phyloP scores from a whole-genome alignment of 768 basidiomycete genomes.

The Russula sp. region DNA sequence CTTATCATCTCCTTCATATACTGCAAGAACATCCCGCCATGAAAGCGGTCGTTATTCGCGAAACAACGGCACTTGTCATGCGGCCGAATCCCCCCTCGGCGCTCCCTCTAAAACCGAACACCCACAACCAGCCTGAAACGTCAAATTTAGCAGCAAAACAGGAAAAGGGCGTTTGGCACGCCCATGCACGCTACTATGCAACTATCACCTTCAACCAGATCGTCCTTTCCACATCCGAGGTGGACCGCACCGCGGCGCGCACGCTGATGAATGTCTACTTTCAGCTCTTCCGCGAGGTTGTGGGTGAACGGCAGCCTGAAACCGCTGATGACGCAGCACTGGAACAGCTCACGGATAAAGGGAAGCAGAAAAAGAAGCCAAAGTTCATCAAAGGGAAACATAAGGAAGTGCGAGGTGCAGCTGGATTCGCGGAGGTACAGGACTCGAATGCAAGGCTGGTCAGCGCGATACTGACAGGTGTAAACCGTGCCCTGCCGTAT shows the following conservation, averaged over 20 bases:
- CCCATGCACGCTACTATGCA: constrained; percentile 86
- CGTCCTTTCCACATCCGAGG: constrained; percentile 51
- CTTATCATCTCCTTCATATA: constrained; percentile 82
- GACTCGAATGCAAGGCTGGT: constrained; percentile 77
- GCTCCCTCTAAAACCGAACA: constrained; percentile 28
- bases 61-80: constrained; percentile 75
- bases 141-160: constrained; percentile 23
- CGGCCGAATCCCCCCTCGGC: constrained; percentile 45
- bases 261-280: constrained; percentile 88
- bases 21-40: constrained; percentile 89
- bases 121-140: constrained; percentile 48
- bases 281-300: constrained; percentile 83
- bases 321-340: constrained; percentile 35
- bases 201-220: constrained; percentile 94
- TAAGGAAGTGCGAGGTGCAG: constrained; percentile 49
- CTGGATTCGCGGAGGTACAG: constrained; percentile 68
- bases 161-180: constrained; percentile 44
- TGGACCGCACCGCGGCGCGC: constrained; percentile 68
- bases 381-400: constrained; percentile 30
- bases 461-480: constrained; percentile 87
- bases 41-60: constrained; percentile 85
- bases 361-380: constrained; percentile 26
- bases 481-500: constrained; percentile 93
- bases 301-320: constrained; percentile 55
- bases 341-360: constrained; percentile 32